phyloP scores from a whole-genome alignment of 2,329 filamentous ascomycete species.

The Neonectria coccinea region DNA sequence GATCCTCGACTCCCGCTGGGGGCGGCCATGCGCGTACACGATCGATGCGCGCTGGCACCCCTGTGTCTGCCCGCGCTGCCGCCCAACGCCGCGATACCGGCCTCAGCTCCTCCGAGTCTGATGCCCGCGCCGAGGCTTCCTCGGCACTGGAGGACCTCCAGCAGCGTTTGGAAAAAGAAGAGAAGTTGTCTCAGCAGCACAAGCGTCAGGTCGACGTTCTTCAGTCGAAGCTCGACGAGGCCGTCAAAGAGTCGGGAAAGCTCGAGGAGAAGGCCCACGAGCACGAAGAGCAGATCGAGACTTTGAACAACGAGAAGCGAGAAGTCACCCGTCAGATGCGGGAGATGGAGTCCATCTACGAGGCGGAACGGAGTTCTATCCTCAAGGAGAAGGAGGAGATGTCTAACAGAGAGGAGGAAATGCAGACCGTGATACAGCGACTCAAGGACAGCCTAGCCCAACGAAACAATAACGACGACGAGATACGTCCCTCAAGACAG shows the following conservation, averaged over 20 bases:
- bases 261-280: slow-evolving; percentile 91
- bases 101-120: slow-evolving; percentile 70
- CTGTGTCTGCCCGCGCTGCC: slow-evolving; percentile 79
- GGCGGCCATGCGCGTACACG: slow-evolving; percentile 65
- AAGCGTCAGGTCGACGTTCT: slow-evolving; percentile 88
- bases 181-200: slow-evolving; percentile 80
- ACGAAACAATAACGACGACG: slow-evolving; percentile 71
- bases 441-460: slow-evolving; percentile 90
- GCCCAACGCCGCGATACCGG: slow-evolving; percentile 68
- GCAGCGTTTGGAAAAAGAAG: slow-evolving; percentile 83
- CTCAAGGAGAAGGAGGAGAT: slow-evolving; percentile 94
- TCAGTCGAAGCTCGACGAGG: slow-evolving; percentile 87
- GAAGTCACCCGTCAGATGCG: slow-evolving; percentile 85
- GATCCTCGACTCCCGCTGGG: slow-evolving; percentile 59
- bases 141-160: slow-evolving; percentile 86
- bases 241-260: slow-evolving; percentile 82
- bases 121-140: slow-evolving; percentile 82
- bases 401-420: slow-evolving; percentile 84
- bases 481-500: slow-evolving; percentile 68
- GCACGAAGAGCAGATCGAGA: slow-evolving; percentile 84
- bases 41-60: slow-evolving; percentile 73
- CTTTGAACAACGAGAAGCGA: slow-evolving; percentile 84
- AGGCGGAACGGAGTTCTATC: slow-evolving; percentile 87
- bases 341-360: slow-evolving; percentile 93
- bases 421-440: slow-evolving; percentile 89